phyloP scores from a whole-genome alignment of 2,329 filamentous ascomycete genomes.

The Sarocladium kiliense region DNA sequence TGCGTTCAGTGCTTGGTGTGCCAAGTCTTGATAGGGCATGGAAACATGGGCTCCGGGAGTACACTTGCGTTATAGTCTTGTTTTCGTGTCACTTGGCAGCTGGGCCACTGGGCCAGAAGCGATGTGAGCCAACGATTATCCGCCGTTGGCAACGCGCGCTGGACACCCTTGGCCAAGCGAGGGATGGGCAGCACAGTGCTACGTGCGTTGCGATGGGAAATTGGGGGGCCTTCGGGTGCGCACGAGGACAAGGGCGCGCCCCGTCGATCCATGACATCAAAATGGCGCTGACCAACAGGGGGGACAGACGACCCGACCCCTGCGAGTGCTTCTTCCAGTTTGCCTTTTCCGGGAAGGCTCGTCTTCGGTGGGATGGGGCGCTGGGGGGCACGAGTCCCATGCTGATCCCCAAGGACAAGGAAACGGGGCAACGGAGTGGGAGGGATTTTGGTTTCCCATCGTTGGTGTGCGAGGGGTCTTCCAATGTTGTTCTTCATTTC shows the following conservation, averaged over 20 bases:
- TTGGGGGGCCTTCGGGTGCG: not conserved
- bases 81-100: not conserved
- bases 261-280: constrained; percentile 7
- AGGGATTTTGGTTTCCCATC: not conserved
- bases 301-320: not conserved
- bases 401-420: not conserved
- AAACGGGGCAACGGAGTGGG: not conserved
- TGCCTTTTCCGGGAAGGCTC: not conserved
- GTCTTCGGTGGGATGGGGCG: constrained; percentile 2
- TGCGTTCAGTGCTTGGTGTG: too few species aligned
- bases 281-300: not conserved
- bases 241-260: constrained; percentile 1
- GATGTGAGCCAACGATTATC: not conserved
- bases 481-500: not conserved
- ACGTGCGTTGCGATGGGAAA: too few species aligned
- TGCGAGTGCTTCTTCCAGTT: not conserved
- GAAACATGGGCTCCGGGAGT: too few species aligned
- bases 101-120: not conserved
- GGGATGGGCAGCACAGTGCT: too few species aligned
- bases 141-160: not conserved
- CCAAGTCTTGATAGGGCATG: too few species aligned
- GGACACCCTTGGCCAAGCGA: too few species aligned
- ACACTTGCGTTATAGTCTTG: too few species aligned
- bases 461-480: too few species aligned
- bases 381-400: not conserved